Base-by-base conservation (phyloP, 1,284 basidiomycete genomes). In the Agroathelia rolfsii region DNA sequence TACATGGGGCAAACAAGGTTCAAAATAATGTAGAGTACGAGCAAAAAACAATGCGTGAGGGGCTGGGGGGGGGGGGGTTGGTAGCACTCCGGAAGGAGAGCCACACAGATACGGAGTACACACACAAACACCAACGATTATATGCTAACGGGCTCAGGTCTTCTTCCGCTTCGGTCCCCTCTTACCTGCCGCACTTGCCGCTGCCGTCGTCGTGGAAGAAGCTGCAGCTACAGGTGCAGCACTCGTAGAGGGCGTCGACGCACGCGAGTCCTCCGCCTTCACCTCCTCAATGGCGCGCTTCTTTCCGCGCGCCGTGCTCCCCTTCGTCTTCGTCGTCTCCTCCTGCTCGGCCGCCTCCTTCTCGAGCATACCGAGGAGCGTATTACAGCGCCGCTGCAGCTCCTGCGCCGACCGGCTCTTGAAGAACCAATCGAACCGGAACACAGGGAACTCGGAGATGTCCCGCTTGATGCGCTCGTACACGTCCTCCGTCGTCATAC, bases 351-450 rank as follows among this genome's bases (percentile, higher is more conserved):
- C 55, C 1, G 76, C 75, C 55, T 94, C 92, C 66, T 95, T 95
- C 62, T 92, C 81, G 40, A 97, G 86, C 72, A 96, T 84, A 10
- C 80, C 69, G 24, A 97, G 51, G 24, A 98, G 55, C 6, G 94
- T 97, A 46, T 83, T 85, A 47, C 92, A 96, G 35, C 95, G 64
- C 45, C 94, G 66, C 45, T 83, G 78, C 40, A 99, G 63, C 62
- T 99, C 95, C 49, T 88, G 79, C 7, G 89, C 81, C 15, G 87
- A 92, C 33, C 95, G 66, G 42, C 83, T 88, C 66, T 96, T 96
- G 70, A 98, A 89, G 66, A 97, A 98, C 93, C 93, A 97, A 53
- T 97, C 92, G 48, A 97, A 95, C 33, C 90, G 67, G 64, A 98
- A 98, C n/a, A 92, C 82, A 0, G 90, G 89, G 59, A 90, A 94